Conservation (phyloP, 768 basidiomycete species). For the Boletellus ananas region DNA sequence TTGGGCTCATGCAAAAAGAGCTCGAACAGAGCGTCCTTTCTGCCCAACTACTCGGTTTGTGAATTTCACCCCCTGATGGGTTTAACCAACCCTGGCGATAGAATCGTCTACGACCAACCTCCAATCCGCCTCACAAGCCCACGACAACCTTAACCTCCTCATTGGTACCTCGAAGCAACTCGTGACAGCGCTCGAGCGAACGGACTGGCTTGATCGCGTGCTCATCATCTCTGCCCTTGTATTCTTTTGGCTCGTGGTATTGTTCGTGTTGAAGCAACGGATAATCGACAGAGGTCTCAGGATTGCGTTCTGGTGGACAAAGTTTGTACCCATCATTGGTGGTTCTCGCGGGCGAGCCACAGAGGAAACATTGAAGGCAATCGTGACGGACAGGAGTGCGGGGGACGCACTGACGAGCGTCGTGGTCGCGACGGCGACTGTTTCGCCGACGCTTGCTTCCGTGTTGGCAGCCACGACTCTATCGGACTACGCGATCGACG, state of each 20-base stretch:
- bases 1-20: conserved; percentile 85
- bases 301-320: conserved; percentile 86
- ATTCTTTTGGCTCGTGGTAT: conserved; percentile 81
- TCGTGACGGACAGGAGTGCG: background rate
- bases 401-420: conserved; percentile 7
- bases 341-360: conserved; percentile 2
- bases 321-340: conserved; percentile 50
- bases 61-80: background rate
- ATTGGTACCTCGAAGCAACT: conserved; percentile 80
- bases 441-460: conserved; percentile 12
- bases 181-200: conserved; percentile 81
- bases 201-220: conserved; percentile 90
- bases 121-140: conserved; percentile 66
- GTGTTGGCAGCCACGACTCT: conserved; percentile 4
- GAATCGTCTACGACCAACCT: conserved; percentile 80
- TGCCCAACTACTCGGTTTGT: conserved; percentile 76
- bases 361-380: conserved; percentile 5
- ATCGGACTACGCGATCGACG: background rate
- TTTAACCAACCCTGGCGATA: conserved; percentile 25
- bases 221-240: conserved; percentile 74
- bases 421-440: background rate
- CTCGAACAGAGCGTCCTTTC: conserved; percentile 86
- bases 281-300: conserved; percentile 75
- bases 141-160: conserved; percentile 68
- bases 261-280: conserved; percentile 86